Evolutionary conservation across 2,329 filamentous ascomycete genomes (phyloP).

Genomic region (Monilinia fructicola): DNA sequence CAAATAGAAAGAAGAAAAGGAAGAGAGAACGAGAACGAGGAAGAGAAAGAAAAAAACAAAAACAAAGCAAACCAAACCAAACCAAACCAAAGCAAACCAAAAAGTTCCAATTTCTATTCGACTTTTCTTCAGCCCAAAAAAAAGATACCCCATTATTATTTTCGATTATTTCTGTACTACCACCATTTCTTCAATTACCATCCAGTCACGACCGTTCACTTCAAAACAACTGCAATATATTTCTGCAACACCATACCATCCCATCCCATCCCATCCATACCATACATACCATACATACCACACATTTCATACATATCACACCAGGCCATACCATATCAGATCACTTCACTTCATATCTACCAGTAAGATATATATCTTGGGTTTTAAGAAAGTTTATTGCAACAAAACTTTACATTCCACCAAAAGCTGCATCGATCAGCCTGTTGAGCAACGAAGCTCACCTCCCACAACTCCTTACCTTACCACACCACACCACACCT

Average conservation of each 20-base stretch:
- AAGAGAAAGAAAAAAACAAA: not conserved
- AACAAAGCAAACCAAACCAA: not conserved
- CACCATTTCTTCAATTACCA: constrained; percentile 3
- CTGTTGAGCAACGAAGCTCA: constrained; percentile 18
- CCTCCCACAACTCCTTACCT: not conserved
- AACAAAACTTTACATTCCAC: not conserved
- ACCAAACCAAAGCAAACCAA: not conserved
- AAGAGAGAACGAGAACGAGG: not conserved
- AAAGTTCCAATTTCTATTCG: constrained; percentile 12
- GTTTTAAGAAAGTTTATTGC: not conserved
- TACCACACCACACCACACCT: not conserved
- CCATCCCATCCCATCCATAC: not conserved
- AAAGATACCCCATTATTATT: constrained; percentile 22
- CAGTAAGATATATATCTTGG: not conserved
- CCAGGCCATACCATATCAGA: not conserved
- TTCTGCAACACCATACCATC: constrained; percentile 4
- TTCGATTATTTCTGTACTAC: constrained; percentile 15
- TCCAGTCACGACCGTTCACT: constrained; percentile 9
- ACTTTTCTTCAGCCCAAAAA: constrained; percentile 4
- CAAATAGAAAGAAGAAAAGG: not conserved
- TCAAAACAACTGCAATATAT: not conserved
- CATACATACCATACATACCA: not conserved
- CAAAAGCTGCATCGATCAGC: constrained; percentile 14
- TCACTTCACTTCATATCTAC: not conserved
- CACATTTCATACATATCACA: not conserved